Evolutionary conservation across 768 basidiomycete species (phyloP), one percentile per base, ranked within the genome.

Genomic region (Termitomyces sp.): DNA sequence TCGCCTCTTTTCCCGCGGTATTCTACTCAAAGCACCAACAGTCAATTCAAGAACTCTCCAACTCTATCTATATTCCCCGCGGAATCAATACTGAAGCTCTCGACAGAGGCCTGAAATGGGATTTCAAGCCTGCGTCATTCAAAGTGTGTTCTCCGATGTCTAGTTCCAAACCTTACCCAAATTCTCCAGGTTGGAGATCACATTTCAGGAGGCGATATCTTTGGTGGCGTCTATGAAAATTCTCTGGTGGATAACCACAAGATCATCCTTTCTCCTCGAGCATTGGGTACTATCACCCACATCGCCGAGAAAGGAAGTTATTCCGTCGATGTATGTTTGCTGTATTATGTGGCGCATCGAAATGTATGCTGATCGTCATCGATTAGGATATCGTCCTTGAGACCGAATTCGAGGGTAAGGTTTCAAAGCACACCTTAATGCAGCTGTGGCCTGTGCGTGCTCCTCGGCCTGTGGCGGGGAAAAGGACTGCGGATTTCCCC

Each of bases 361-460:
- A 20, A 51, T 50, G 32, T 43, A 43, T 29, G 17, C 57, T 57
- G 7, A 38, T 47, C 20, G 12, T 37, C 58, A 58, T 53, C 6
- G 15, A 32, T 3, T 56, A 97, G 94, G 97, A 99, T 72, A 82
- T 96, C 56, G 91, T 99, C 25, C 79, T 98, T 52, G 97, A 99
- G 76, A 98, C 96, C 7, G 97, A 98, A 71, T 98, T 99, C 70
- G 88, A 98, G 64, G 97, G 96, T 66, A 94, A 95, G 78, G 89
- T 81, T 43, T 91, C 94, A 14, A 83, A 95, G 68, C 96, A 98
- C 73, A 88, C 91, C 17, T 88, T 99, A 86, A 92, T 97, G 92
- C 97, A 99, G 71, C 80, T 96, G 37, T 99, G 97, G 97, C 97
- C 97, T 66, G 97, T 99, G 63, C 93, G 97, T 70, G 97, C 96